These are phyloP conservation scores for Astragalus membranaceus DNA, from an alignment of 306 rosid species.

Conservation along the genomic window DNA sequence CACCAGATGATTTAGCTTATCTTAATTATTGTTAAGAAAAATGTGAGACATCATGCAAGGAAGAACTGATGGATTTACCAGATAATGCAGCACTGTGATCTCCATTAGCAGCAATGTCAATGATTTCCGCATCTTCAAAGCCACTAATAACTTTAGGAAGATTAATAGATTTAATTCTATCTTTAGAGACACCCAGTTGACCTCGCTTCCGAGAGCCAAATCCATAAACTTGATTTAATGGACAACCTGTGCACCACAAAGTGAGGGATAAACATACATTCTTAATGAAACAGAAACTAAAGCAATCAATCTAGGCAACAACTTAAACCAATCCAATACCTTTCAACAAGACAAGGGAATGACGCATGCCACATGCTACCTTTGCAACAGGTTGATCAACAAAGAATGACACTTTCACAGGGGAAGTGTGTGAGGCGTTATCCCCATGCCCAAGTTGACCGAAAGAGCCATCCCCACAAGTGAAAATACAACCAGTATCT, in stretches of 20 bases:
- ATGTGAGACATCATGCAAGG: too few species aligned
- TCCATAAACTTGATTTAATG: constrained; percentile 50
- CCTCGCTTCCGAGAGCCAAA: constrained; percentile 92
- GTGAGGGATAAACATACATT: not conserved
- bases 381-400: constrained; percentile 40
- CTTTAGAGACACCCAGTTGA: constrained; percentile 67
- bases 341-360: constrained; percentile 70
- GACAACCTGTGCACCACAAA: constrained; percentile 44
- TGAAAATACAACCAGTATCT: constrained; percentile 62
- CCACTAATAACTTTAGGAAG: constrained; percentile 44
- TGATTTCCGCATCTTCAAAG: constrained; percentile 43
- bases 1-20: too few species aligned
- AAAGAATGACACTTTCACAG: constrained; percentile 56
- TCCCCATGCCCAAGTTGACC: constrained; percentile 99
- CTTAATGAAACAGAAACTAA: not conserved
- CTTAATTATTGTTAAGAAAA: not conserved
- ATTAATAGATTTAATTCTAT: constrained; percentile 40
- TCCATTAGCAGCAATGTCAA: constrained; percentile 64
- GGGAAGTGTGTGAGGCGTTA: constrained; percentile 40
- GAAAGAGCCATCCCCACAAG: constrained; percentile 88
- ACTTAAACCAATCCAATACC: constrained; percentile 35
- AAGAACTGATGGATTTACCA: too few species aligned
- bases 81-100: constrained; percentile 90
- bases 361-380: constrained; percentile 92
- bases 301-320: not conserved